Base-by-base conservation (phyloP, 2,329 filamentous ascomycete genomes). In the Aspergillus felis region DNA sequence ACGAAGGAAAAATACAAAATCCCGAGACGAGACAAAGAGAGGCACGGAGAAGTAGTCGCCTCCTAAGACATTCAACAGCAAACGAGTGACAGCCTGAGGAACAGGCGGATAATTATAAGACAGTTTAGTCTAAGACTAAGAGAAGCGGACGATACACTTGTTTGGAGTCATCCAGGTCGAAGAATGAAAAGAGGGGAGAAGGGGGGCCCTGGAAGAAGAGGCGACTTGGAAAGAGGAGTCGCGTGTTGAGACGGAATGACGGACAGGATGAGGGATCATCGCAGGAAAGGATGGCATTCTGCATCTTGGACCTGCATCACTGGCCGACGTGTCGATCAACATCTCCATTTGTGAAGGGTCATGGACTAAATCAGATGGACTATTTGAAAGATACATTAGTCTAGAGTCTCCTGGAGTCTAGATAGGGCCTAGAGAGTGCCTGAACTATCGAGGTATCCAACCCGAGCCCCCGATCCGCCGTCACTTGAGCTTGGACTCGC, bases 81-180 rank as follows among this genome's bases (percentile, higher is more conserved):
- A 61, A 56, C 25, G 55, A 63, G 50, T 41, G 57, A 56, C 57
- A 59, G 57, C 55, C 55, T 51, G 51, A 22, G 29, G 9, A 52
- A 48, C 54, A 55, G 58, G 55, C 55, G 58, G 51, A 53, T 22
- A 28, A 35, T 10, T 38, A 22, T 28, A 25, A 3, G 22, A 41
- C 14, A 27, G 29, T 38, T 20, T 29, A 24, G 44, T 50, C 42
- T 5, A 49, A 48, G 54, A 50, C 27, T 35, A 12, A 50, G 22
- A 35, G n/a, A 14, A 35, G n/a, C 8, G 50, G 12, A 50, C 14
- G 49, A 50, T 24, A 14, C n/a, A 49, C 47, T 49, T 3, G 22
- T 6, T 35, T 35, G 32, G 32, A 38, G 32, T 38, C 32, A 38
- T 38, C 32, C 20, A 22, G 6, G 8, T 14, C 27, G 35, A 53